Conservation (phyloP, 306 rosid species). For the Astragalus membranaceus region DNA sequence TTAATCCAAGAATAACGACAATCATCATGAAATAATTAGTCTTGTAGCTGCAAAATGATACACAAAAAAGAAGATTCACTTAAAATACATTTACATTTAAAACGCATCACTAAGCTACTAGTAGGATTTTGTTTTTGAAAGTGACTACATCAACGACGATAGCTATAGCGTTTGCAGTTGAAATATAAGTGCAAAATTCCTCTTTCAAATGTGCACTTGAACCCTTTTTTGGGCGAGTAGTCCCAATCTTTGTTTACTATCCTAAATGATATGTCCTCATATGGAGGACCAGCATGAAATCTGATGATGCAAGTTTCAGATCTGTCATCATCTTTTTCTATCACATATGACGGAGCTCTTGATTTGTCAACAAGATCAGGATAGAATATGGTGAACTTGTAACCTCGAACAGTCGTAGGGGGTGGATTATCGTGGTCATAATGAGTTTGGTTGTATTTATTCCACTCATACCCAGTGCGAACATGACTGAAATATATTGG, state of each 20-base stretch:
- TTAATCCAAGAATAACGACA: too few relatives aligned
- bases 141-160: slow-evolving; percentile 22
- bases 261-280: slow-evolving; percentile 88
- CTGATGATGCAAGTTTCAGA: slow-evolving; percentile 87
- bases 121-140: too few relatives aligned
- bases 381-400: slow-evolving; percentile 87
- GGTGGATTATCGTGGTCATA: slow-evolving; percentile 98
- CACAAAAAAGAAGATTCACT: too few relatives aligned
- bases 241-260: slow-evolving; percentile 97
- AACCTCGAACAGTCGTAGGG: slow-evolving; percentile 91
- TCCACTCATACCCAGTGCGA: slow-evolving; percentile 97
- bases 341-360: slow-evolving; percentile 72
- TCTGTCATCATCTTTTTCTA: slow-evolving; percentile 84
- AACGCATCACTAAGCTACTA: too few relatives aligned
- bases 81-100: too few relatives aligned
- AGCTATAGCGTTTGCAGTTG: slow-evolving; percentile 83
- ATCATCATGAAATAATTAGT: too few relatives aligned
- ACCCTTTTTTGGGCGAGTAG: slow-evolving; percentile 89
- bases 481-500: slow-evolving; percentile 95
- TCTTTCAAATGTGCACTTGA: slow-evolving; percentile 83
- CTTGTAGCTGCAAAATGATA: too few relatives aligned
- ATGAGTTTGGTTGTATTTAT: slow-evolving; percentile 96
- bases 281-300: slow-evolving; percentile 95
- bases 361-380: slow-evolving; percentile 94
- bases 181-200: slow-evolving; percentile 87